Percentiles rank a stretch among this genome's conserved stretches.
Evolutionary conservation across 176 grass and related monocot species (phyloP).

Genomic region (Carex cristatella): DNA sequence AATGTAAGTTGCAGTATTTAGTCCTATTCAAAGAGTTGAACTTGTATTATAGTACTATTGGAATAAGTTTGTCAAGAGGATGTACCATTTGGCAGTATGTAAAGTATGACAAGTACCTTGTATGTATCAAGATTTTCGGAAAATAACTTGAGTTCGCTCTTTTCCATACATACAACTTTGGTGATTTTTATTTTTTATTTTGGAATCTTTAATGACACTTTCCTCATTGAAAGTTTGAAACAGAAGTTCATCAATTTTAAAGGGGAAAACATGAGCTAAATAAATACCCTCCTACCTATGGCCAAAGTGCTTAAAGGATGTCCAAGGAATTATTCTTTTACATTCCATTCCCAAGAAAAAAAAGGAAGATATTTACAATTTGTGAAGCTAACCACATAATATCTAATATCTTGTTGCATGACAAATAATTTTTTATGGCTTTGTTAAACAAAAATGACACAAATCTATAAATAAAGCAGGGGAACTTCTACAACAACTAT

Average conservation of each 20-base stretch:
- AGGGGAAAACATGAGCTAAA: not conserved
- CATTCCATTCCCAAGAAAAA: not conserved
- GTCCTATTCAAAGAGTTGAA: not conserved
- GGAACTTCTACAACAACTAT: no score
- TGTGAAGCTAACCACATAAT: not conserved
- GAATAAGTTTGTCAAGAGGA: not conserved
- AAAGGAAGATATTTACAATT: not conserved
- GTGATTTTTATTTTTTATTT: not conserved
- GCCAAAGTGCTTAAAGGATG: not conserved
- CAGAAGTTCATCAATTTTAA: not conserved
- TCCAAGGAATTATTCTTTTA: not conserved
- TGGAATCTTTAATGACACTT: not conserved
- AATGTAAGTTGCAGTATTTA: not conserved
- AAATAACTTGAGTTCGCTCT: not conserved
- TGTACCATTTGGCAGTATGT: not conserved
- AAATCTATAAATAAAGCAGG: no score
- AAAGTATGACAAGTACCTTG: not conserved
- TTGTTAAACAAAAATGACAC: no score
- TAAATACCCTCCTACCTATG: not conserved
- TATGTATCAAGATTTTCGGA: not conserved
- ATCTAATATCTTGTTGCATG: not conserved
- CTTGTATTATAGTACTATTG: not conserved
- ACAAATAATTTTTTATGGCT: no score
- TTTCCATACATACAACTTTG: not conserved
- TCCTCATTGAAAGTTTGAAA: not conserved